Base-by-base conservation (phyloP, 148 eudicot genomes). In the Arctostaphylos glauca region DNA sequence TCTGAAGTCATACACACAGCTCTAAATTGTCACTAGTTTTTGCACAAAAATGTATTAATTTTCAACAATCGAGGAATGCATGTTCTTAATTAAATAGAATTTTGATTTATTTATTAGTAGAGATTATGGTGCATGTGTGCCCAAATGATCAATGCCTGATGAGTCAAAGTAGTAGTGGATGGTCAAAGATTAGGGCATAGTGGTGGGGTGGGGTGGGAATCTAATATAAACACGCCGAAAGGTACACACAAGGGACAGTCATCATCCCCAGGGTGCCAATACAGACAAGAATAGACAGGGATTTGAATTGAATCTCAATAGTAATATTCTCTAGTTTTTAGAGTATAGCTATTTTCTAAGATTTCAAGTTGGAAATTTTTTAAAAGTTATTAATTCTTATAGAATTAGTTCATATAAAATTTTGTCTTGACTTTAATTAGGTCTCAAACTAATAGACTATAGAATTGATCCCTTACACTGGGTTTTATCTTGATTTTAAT, bases 131-230 rank as follows among this genome's bases (percentile, higher is more conserved):
- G 38, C 38, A 31, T 52, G 9, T 49, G 54, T 52, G 9, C 54
- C 54, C 54, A 52, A 59, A 59, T 59, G 66, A 59, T 59, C 9
- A 23, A 19, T 58, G 70, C 1, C 4, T 64, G 41, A 58, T 78
- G 80, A 60, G 80, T 82, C 80, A 82, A 82, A 55, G 2, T 14
- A 47, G 49, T 64, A 1, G 5, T 23, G 68, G 68, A 21, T 64
- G 84, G 84, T 82, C 81, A 82, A 82, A 76, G 47, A 49, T 15
- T 43, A 75, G 75, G 62, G 74, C 79, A 52, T 50, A 6, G 62
- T 48, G 23, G 72, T 56, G 71, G 79, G 38, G 38, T 31, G 38
- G 60, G 54, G 10, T 8, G 21, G 49, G 23, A 58, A 47, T 74
- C 74, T 82, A 50, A 59, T 43, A 31, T 31, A 1, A 0, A 76